Base-by-base conservation (phyloP, 1,284 basidiomycete genomes). In the Puccinia triticina region DNA sequence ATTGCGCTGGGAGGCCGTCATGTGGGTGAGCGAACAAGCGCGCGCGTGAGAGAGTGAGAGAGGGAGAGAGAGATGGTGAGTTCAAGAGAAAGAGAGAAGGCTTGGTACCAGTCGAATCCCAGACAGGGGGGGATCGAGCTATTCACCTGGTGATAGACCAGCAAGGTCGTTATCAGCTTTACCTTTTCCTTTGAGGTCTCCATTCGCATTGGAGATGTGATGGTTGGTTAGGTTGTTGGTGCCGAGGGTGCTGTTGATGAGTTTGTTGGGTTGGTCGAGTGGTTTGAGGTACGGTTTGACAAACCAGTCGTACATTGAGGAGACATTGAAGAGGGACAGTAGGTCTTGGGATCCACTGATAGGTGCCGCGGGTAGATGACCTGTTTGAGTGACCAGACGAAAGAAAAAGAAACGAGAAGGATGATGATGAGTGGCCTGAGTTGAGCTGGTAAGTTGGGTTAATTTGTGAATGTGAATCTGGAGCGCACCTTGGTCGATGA, bases 201-300 rank as follows among this genome's bases (percentile, higher is more conserved):
- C 53, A 69, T 64, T 64, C 43, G 57, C n/a, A 32, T 50, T 77
- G 21, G 61, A 46, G 59, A 46, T 66, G 57, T 34, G 55, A 46
- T 40, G 29, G 43, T 76, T 76, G 40, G 34, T 61, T 10, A 29
- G n/a, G 61, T 18, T 50, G 59, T n/a, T 61, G 26, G 34, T 40
- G 75, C 11, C 34, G 12, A 59, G 57, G 32, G 43, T 43, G n/a
- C 18, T 34, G 43, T 57, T 37, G 26, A 61, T 43, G 12, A 67
- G 55, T 69, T 69, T 66, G 61, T 64, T 77, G 61, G 55, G 37
- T 3, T 48, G 37, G 32, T 78, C 77, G 66, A 61, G 53, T n/a
- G 77, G 77, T 69, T 80, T 80, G 34, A 80, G 67, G 57, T 80
- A 80, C 18, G 77, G 77, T 37, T 72, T 71, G 26, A 80, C 77